Evolutionary conservation across 225 moss, liverwort and hornwort species (phyloP), one percentile per base, ranked within the genome.

Genomic region (Thuidium tamariscinum): DNA sequence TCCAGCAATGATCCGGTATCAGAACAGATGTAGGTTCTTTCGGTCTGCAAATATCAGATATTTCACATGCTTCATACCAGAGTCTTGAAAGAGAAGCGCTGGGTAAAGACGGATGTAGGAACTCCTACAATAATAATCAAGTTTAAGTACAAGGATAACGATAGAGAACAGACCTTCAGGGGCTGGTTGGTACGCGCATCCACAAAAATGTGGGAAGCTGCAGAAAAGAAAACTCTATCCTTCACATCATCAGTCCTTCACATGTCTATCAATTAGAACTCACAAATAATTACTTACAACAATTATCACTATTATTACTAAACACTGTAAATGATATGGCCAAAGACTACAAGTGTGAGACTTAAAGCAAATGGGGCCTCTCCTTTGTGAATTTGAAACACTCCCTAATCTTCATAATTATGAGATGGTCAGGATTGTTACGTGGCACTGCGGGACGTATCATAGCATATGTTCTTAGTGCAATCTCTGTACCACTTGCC

Each of bases 391-490:
- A 84, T 65, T 84, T 78, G 32, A 78, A 72, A 77, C 81, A 87
- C 51, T 30, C 56, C 62, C 32, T 64, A 51, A 86, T 60, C 30
- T 54, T 69, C 36, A 74, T 55, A 39, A 46, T 37, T 77, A 48
- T 48, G 41, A 85, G 81, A 57, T 71, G 77, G 89, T 90, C 68
- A 86, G 77, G 86, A 86, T 86, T 51, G 52, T 89, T 93, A 99
- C 99, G 95, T 94, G 93, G 85, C 59, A 92, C 95, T 72, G 99
- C 90, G 73, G 96, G 93, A 82, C 99, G 93, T 89, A 99, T 91
- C 94, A 97, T 91, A 27, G 97, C 99, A 88, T 97, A 99, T 52
- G 97, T 95, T 88, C 93, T 94, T 44, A 99, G 85, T 55, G 95
- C 96, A 85, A 99, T 97, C 69, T 95, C 94, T 83, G 93, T 87